Evolutionary conservation across 2,329 filamentous ascomycete genomes (phyloP).

Genomic region (Talaromyces sp.): DNA sequence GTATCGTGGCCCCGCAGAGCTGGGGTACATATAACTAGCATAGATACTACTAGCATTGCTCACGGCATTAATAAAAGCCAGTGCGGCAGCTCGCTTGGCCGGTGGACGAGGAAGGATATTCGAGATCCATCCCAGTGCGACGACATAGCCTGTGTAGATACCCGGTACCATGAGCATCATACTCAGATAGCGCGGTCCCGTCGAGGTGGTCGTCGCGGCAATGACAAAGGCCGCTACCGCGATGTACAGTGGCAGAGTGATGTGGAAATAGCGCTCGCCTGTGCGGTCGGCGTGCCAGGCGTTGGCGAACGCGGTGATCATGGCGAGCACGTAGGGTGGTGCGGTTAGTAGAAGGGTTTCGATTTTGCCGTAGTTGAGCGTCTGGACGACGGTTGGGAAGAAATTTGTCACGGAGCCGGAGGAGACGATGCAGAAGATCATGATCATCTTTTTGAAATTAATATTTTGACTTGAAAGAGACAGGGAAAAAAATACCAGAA

Average conservation of each 20-base stretch:
- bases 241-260: not conserved
- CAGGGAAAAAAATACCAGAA: constrained; percentile 41
- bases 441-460: constrained; percentile 38
- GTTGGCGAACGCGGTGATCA: not conserved
- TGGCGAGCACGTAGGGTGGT: constrained; percentile 28
- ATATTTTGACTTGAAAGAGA: not conserved
- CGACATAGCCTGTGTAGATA: constrained; percentile 48
- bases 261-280: constrained; percentile 2
- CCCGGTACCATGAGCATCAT: constrained; percentile 17
- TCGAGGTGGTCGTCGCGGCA: not conserved
- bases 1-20: constrained; percentile 36
- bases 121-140: constrained; percentile 33
- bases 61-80: constrained; percentile 33
- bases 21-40: constrained; percentile 61
- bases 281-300: constrained; percentile 9
- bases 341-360: constrained; percentile 43
- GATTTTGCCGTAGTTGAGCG: constrained; percentile 39
- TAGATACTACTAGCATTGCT: constrained; percentile 57
- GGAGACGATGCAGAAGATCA: constrained; percentile 54
- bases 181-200: constrained; percentile 7
- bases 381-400: constrained; percentile 39
- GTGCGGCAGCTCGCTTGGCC: constrained; percentile 32
- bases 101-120: constrained; percentile 29
- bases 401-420: constrained; percentile 54
- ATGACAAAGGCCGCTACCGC: constrained; percentile 10